These are phyloP conservation scores for Blastocystis hominis DNA, from an alignment of 352 stramenopile genomes.

Conservation along the genomic window DNA sequence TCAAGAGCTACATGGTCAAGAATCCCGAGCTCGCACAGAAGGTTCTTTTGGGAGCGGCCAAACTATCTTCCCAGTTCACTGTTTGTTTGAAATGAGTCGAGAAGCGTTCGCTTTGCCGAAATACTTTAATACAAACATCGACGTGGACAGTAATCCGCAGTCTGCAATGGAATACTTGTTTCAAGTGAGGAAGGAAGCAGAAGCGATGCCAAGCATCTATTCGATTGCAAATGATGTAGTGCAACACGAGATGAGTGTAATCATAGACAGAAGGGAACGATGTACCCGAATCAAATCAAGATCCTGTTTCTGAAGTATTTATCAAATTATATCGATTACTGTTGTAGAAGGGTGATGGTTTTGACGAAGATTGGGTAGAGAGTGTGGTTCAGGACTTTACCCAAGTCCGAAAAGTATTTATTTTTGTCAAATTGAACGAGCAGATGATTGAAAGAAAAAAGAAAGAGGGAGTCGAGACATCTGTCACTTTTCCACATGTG, in stretches of 20 bases:
- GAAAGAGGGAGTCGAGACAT: neutral
- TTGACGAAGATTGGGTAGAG: neutral
- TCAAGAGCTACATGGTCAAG: slow-evolving; percentile 40
- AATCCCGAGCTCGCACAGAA: slow-evolving; percentile 39
- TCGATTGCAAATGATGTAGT: neutral
- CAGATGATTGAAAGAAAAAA: neutral
- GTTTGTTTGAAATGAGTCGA: slow-evolving; percentile 30
- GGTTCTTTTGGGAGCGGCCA: slow-evolving; percentile 26
- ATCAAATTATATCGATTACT: neutral
- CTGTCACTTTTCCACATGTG: neutral
- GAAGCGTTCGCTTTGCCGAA: slow-evolving; percentile 40
- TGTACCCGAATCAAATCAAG: no score
- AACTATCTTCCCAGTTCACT: neutral
- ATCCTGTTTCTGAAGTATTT: neutral
- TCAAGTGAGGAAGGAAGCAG: neutral
- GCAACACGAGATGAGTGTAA: neutral
- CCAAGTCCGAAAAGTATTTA: neutral
- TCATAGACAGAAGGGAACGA: neutral
- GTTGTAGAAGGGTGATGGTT: neutral
- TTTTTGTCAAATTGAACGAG: neutral
- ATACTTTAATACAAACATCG: slow-evolving; percentile 45
- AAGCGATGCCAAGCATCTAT: neutral
- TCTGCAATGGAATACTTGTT: slow-evolving; percentile 41
- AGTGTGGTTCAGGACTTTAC: slow-evolving; percentile 10
- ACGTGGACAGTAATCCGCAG: neutral